Conservation (phyloP, 768 basidiomycete species). For the Rhizopogon vinicolor region DNA sequence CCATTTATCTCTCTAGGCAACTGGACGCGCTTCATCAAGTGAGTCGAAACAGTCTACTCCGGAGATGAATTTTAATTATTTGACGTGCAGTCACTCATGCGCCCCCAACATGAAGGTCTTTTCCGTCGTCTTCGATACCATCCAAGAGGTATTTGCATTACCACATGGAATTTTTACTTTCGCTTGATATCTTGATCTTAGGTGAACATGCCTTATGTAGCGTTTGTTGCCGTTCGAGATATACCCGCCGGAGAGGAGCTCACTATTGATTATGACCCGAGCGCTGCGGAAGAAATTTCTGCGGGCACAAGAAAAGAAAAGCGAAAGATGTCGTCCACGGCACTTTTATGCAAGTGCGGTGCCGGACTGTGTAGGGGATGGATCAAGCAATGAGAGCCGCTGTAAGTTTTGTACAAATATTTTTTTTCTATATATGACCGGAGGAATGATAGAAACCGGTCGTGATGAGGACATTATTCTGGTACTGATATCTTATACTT, state of each 20-base stretch:
- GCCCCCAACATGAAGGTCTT: conserved; percentile 53
- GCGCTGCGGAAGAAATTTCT: conserved; percentile 17
- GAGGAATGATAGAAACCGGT: background rate
- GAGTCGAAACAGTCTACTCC: conserved; percentile 15
- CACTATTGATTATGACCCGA: conserved; percentile 62
- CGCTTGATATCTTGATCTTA: conserved; percentile 17
- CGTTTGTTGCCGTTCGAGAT: conserved; percentile 45
- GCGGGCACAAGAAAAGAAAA: conserved; percentile 13
- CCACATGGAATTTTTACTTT: background rate
- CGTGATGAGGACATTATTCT: background rate
- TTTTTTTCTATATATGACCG: background rate
- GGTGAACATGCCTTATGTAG: conserved; percentile 60
- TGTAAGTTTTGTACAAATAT: background rate
- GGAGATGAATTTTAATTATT: conserved; percentile 1
- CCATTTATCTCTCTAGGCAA: conserved; percentile 43
- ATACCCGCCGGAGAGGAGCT: conserved; percentile 53
- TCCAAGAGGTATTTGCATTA: conserved; percentile 40
- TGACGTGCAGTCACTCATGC: conserved; percentile 57
- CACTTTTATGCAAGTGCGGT: conserved; percentile 34
- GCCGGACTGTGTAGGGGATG: conserved; percentile 33
- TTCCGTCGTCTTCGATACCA: conserved; percentile 58
- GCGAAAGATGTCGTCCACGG: conserved; percentile 25
- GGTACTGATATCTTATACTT: too few species aligned
- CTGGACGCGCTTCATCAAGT: conserved; percentile 78
- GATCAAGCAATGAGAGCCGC: conserved; percentile 15